Base-by-base conservation (phyloP, 768 basidiomycete genomes). In the Mycena maculata region DNA sequence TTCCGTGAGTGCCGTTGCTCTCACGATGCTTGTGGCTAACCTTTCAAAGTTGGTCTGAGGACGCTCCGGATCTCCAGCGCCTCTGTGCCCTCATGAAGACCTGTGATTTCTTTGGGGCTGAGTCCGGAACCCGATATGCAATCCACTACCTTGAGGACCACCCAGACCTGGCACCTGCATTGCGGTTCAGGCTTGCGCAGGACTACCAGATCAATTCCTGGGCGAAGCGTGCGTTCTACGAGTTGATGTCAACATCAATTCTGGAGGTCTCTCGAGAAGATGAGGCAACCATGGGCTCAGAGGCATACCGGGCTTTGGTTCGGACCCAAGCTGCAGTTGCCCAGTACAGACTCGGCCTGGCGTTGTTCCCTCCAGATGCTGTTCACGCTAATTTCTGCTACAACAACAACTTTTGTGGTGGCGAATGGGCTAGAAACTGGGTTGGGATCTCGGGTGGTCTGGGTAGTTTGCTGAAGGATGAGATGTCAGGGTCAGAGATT, bases 11-110 rank as follows among this genome's bases (percentile, higher is more conserved):
- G 2, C 8, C 22, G 20, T 3, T 16, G 25, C n/a, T n/a, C 55
- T 30, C 25, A n/a, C 25, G 2, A 28, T 22, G 4, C 16, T 10
- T 0, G 5, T 9, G 33, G 18, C 33, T 36, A 36, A 20, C 7
- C 13, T n/a, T 6, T 50, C 30, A 3, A 10, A 60, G 60, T 1
- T 60, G 60, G 60, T 42, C 41, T 1, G 3, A 42, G 0, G 22
- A 42, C 4, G 25, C 30, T 3, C 60, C 60, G 1, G 22, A 1
- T 2, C 1, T 62, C 3, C 22, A 42, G 1, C 11, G 31, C 0
- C 41, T 61, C 0, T 61, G 60, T 15, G 49, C 60, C 12, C 2
- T 63, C 3, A 11, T 63, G 42, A 45, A 39, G 7, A 63, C 53
- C 8, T 20, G 61, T 9, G 25, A 53, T 8, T 62, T 62, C 42